A percentile compares a stretch with the other conserved stretches of the same genome.
Evolutionary conservation across 192 early-diverging fungal genomes (phyloP).

Genomic region (Backusella liffmaniae): DNA sequence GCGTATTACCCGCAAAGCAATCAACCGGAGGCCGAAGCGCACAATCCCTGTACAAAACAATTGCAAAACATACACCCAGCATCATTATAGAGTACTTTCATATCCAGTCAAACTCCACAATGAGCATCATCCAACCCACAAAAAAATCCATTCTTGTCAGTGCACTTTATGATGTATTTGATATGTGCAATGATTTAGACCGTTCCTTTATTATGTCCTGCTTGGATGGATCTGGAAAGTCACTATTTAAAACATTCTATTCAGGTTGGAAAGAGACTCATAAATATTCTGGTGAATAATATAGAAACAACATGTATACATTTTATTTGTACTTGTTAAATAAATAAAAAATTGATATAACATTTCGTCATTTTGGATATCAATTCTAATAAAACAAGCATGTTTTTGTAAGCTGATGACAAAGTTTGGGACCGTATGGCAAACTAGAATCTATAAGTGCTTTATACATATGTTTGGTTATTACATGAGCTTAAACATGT

Average conservation of each 20-base stretch:
- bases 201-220: conserved; percentile 63
- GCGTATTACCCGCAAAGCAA: conserved; percentile 12
- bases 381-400: no score
- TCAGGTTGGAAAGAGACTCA: conserved; percentile 48
- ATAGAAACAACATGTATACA: neutral
- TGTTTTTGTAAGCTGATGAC: no score
- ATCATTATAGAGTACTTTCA: conserved; percentile 55
- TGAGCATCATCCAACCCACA: conserved; percentile 37
- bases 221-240: conserved; percentile 55
- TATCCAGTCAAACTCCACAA: conserved; percentile 51
- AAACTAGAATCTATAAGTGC: no score
- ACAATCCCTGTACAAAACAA: conserved; percentile 23
- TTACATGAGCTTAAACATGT: no score
- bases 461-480: no score
- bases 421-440: no score
- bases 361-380: no score
- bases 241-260: conserved; percentile 49
- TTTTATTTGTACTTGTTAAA: neutral
- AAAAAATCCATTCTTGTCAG: conserved; percentile 48
- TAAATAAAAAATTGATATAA: no score
- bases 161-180: conserved; percentile 61
- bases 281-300: conserved; percentile 57
- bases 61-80: conserved; percentile 50
- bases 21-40: neutral
- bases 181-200: conserved; percentile 64